Evolutionary conservation across 768 basidiomycete genomes (phyloP), one percentile per base, ranked within the genome.

Genomic region (Suillus fuscotomentosus): DNA sequence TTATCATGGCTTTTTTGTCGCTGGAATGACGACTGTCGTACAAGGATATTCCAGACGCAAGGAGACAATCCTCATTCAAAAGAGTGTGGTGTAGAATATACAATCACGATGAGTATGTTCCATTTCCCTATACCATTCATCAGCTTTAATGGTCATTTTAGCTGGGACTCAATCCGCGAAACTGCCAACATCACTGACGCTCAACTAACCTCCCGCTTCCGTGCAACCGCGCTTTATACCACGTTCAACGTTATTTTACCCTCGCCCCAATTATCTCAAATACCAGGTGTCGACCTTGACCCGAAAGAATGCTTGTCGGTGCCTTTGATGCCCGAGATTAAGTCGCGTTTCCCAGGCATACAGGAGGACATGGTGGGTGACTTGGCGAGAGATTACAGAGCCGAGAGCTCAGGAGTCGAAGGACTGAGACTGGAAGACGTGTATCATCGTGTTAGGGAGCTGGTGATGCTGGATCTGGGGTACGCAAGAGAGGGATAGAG

Each of bases 41-140:
- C 41, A 60, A 94, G 90, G 82, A 84, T 60, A 71, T 93, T 3
- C 94, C 95, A 0, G 86, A 88, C 64, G 84, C 85, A 39, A 83
- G 95, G 56, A 84, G 83, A 72, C 71, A 83, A 48, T 86, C 90
- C 31, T 88, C 92, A 5, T 84, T 92, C 70, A 82, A 88, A 54
- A 87, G 86, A 39, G 83, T 93, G 17, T 98, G 96, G 96, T 84
- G 96, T 42, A 82, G 96, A 38, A 84, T 97, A 54, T 97, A 92
- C 72, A 82, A 91, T 60, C 89, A 93, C 60, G 95, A 98, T 73
- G 86, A 97, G 95, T 97, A 75, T 65, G 89, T 81, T 57, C 38
- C 15, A 51, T n/a, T 17, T 51, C 59, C 31, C 0, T 15, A 20
- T 9, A 53, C 22, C 6, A 27, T 27, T 43, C 27, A 14, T 41